A percentile compares a stretch with the other conserved stretches of the same genome.
Conservation (phyloP, 2,329 filamentous ascomycete species). For the Mycosphaerella sp. region DNA sequence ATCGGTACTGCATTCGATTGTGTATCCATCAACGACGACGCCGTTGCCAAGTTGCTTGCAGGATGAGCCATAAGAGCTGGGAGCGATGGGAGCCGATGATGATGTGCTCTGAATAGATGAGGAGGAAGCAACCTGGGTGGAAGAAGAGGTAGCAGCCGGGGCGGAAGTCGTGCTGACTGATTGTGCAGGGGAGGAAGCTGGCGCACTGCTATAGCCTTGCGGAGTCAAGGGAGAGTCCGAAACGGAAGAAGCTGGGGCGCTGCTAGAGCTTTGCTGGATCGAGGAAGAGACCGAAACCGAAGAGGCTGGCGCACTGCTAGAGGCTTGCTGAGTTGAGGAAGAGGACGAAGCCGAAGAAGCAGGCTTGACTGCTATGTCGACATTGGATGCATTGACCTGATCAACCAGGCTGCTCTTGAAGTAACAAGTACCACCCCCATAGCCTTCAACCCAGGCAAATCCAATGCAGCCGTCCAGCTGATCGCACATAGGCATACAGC, state of each 20-base stretch:
- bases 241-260: too few relatives aligned
- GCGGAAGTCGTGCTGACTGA: too few relatives aligned
- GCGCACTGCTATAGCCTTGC: too few relatives aligned
- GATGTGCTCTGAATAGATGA: too few relatives aligned
- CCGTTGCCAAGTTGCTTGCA: neutral
- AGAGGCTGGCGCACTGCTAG: neutral
- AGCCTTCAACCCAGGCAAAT: conserved; percentile 15
- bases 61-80: conserved; percentile 1
- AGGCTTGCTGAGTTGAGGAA: neutral
- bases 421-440: conserved; percentile 13
- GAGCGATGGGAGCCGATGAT: neutral
- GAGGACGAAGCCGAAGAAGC: neutral
- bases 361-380: conserved; percentile 11
- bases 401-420: conserved; percentile 13
- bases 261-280: neutral
- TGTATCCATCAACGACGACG: neutral
- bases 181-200: too few relatives aligned
- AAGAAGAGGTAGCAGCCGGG: too few relatives aligned
- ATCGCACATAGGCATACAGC: conserved; percentile 10
- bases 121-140: too few relatives aligned
- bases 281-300: neutral
- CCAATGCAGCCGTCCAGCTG: conserved; percentile 12
- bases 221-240: too few relatives aligned
- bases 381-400: conserved; percentile 4
- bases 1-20: conserved; percentile 19